Evolutionary conservation across 257 asterid genomes (phyloP).

Genomic region (Marsdenia floribunda): DNA sequence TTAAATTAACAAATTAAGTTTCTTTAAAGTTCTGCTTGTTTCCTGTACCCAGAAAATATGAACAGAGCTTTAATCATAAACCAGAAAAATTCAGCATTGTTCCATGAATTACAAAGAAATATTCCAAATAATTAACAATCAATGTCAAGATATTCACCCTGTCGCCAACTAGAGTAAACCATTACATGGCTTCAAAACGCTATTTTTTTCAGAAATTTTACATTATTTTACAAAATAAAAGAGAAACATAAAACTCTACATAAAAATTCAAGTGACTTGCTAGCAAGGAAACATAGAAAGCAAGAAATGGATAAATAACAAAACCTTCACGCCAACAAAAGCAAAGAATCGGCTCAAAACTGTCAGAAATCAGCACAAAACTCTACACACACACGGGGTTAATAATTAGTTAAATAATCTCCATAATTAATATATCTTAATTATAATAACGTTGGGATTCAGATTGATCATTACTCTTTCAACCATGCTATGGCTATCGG

Average conservation of each 20-base stretch:
- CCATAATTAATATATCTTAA: conserved; percentile 17
- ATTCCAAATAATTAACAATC: neutral
- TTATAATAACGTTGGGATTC: neutral
- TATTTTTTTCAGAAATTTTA: neutral
- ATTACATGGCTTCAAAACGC: neutral
- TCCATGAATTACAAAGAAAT: neutral
- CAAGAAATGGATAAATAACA: too few relatives aligned
- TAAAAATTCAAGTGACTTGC: neutral
- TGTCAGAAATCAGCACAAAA: too few relatives aligned
- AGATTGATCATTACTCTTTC: conserved; percentile 59
- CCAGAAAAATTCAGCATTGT: conserved; percentile 5
- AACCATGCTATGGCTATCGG: conserved; percentile 97
- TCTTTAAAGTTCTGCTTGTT: too few relatives aligned
- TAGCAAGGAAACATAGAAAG: neutral
- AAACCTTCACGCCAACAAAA: neutral
- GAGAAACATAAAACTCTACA: neutral
- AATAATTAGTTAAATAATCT: conserved; percentile 4
- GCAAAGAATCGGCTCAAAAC: too few relatives aligned
- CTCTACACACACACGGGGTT: too few relatives aligned
- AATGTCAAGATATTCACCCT: neutral
- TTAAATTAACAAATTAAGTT: too few relatives aligned
- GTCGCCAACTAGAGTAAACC: neutral
- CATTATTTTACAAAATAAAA: neutral
- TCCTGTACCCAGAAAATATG: too few relatives aligned
- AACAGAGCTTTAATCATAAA: too few relatives aligned